These are phyloP conservation scores for Prosopis cineraria DNA, from an alignment of 306 rosid genomes.

Conservation along the genomic window DNA sequence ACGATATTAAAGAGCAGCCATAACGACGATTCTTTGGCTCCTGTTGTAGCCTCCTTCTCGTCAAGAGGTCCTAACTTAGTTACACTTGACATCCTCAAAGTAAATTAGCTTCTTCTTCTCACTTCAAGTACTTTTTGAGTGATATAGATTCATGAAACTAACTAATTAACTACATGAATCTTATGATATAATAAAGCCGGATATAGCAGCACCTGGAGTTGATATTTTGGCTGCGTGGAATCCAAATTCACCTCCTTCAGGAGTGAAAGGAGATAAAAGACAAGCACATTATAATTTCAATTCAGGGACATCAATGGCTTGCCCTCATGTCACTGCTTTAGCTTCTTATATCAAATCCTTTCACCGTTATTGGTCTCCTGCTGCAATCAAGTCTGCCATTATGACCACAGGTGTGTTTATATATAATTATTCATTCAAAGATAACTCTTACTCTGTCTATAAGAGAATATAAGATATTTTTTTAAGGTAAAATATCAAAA, in stretches of 20 bases:
- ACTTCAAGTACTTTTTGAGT: background rate
- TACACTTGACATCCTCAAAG: slow-evolving; percentile 48
- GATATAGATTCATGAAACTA: background rate
- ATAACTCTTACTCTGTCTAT: no score
- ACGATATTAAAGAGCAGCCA: slow-evolving; percentile 38
- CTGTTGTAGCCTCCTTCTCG: slow-evolving; percentile 39
- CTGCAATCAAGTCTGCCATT: slow-evolving; percentile 38
- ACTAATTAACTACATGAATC: no score
- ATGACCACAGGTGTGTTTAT: slow-evolving; percentile 38
- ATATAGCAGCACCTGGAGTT: slow-evolving; percentile 45
- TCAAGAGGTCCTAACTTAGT: slow-evolving; percentile 43
- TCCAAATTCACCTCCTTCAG: slow-evolving; percentile 23
- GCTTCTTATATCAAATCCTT: slow-evolving; percentile 42
- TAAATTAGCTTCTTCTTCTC: background rate
- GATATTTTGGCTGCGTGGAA: slow-evolving; percentile 52
- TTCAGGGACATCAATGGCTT: slow-evolving; percentile 51
- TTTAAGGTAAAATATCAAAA: no score
- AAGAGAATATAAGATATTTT: no score
- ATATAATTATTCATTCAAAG: no score
- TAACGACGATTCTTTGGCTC: slow-evolving; percentile 31
- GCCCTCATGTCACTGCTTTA: slow-evolving; percentile 40
- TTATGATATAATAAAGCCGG: slow-evolving; percentile 29
- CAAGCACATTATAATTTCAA: slow-evolving; percentile 27
- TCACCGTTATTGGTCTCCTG: slow-evolving; percentile 47
- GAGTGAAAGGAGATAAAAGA: slow-evolving; percentile 29